Conservation (phyloP, 148 eudicot species). For the Cornus suecica region DNA sequence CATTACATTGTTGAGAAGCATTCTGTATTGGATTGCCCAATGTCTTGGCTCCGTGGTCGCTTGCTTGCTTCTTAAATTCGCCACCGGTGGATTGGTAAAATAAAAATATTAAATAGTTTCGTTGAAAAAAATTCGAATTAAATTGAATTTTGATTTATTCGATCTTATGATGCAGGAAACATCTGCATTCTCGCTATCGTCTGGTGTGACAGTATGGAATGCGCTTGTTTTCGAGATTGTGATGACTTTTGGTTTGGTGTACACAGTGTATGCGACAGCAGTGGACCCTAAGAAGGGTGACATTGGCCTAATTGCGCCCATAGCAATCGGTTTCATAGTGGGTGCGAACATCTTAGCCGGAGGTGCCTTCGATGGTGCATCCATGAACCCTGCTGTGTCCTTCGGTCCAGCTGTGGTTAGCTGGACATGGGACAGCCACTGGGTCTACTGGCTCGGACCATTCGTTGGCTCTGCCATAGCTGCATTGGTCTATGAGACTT, state of each 20-base stretch:
- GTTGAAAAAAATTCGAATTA: too few relatives aligned
- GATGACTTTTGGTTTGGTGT: conserved; percentile 70
- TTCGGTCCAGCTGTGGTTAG: conserved; percentile 73
- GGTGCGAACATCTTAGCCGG: conserved; percentile 72
- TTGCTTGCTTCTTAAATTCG: conserved; percentile 65
- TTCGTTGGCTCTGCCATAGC: conserved; percentile 54
- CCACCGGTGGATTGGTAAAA: conserved; percentile 65
- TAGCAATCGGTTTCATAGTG: conserved; percentile 62
- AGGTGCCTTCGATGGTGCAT: conserved; percentile 67
- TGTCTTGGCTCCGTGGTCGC: conserved; percentile 73
- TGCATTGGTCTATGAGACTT: conserved; percentile 39
- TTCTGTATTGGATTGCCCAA: conserved; percentile 69
- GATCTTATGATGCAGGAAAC: conserved; percentile 34
- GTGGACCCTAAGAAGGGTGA: conserved; percentile 64
- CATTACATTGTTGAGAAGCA: conserved; percentile 43
- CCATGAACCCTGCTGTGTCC: conserved; percentile 74
- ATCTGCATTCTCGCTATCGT: conserved; percentile 56
- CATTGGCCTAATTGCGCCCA: conserved; percentile 60
- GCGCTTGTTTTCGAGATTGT: conserved; percentile 66
- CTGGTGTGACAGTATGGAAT: conserved; percentile 47
- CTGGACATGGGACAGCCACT: conserved; percentile 64
- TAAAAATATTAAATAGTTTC: neutral
- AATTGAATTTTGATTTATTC: too few relatives aligned
- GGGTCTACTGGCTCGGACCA: conserved; percentile 75
- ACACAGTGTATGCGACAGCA: conserved; percentile 73